Evolutionary conservation across 2,329 filamentous ascomycete species (phyloP).

Genomic region (Microcyclospora tardicrescens): DNA sequence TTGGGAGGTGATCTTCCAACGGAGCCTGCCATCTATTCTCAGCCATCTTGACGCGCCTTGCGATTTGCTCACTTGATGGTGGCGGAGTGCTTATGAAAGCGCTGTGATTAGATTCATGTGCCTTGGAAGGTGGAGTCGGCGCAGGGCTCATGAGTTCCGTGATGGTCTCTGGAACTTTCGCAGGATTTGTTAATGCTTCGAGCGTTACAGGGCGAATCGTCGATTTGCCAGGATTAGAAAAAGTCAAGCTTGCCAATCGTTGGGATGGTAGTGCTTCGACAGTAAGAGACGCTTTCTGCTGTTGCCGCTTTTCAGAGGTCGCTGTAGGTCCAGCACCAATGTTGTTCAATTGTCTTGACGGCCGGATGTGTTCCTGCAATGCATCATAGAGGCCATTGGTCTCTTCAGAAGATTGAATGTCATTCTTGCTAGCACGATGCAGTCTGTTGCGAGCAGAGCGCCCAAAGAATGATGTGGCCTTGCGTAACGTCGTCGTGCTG

Average conservation of each 20-base stretch:
- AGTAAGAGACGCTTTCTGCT: slow-evolving; percentile 2
- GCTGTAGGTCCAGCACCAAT: background rate
- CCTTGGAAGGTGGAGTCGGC: background rate
- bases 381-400: slow-evolving; percentile 51
- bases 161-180: slow-evolving; percentile 15
- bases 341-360: slow-evolving; percentile 14
- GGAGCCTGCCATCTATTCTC: slow-evolving; percentile 31
- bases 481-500: slow-evolving; percentile 10
- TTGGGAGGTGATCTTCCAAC: slow-evolving; percentile 22
- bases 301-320: slow-evolving; percentile 1
- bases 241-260: slow-evolving; percentile 1
- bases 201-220: slow-evolving; percentile 18
- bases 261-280: slow-evolving; percentile 13
- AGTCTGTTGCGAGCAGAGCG: slow-evolving; percentile 16
- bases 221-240: background rate
- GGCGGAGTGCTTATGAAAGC: slow-evolving; percentile 8
- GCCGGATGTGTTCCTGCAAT: slow-evolving; percentile 38
- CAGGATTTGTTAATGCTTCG: slow-evolving; percentile 7
- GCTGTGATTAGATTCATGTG: background rate
- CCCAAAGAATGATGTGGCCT: slow-evolving; percentile 20
- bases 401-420: slow-evolving; percentile 30
- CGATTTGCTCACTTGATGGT: slow-evolving; percentile 28
- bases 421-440: slow-evolving; percentile 16
- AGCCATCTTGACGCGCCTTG: slow-evolving; percentile 25
- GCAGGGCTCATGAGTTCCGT: slow-evolving; percentile 13